A percentile compares a stretch with the other conserved stretches of the same genome.
phyloP scores from a whole-genome alignment of 78 protist genomes.

The Trichosphaerium sp. region DNA sequence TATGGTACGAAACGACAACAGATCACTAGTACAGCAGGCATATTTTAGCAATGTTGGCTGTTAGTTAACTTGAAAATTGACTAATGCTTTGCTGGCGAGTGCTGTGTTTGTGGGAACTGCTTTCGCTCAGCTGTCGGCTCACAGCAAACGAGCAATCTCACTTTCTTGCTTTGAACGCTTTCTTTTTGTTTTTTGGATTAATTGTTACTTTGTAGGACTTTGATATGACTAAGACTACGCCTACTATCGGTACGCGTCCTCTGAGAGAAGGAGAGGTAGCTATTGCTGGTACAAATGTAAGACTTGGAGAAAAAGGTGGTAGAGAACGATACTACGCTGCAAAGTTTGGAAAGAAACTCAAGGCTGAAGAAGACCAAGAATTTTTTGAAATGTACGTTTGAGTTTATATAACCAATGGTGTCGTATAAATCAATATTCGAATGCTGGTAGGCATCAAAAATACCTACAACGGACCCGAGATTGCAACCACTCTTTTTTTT shows the following conservation, averaged over 20 bases:
- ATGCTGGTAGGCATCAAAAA: slow-evolving; percentile 1
- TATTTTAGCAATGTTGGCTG: background rate
- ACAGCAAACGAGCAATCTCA: background rate
- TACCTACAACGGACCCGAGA: background rate
- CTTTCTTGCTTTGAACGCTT: background rate
- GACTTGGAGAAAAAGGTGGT: slow-evolving; percentile 72
- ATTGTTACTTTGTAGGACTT: background rate
- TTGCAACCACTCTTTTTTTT: no score
- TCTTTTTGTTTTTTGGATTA: background rate
- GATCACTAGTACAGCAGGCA: background rate
- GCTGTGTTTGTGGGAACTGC: background rate
- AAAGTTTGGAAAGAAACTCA: slow-evolving; percentile 33
- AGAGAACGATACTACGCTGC: slow-evolving; percentile 72
- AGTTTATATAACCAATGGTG: background rate
- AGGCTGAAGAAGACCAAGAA: background rate
- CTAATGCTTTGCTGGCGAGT: background rate
- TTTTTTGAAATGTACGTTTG: slow-evolving; percentile 1
- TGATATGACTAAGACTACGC: slow-evolving; percentile 9
- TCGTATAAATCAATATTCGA: background rate
- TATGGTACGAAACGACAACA: background rate
- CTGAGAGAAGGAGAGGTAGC: no score
- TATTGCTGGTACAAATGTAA: no score
- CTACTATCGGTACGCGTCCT: no score
- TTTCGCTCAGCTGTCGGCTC: background rate
- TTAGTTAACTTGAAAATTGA: no score